Base-by-base conservation (phyloP, 345 rosid species). In the rapeseed (Brassica napus) region DNA sequence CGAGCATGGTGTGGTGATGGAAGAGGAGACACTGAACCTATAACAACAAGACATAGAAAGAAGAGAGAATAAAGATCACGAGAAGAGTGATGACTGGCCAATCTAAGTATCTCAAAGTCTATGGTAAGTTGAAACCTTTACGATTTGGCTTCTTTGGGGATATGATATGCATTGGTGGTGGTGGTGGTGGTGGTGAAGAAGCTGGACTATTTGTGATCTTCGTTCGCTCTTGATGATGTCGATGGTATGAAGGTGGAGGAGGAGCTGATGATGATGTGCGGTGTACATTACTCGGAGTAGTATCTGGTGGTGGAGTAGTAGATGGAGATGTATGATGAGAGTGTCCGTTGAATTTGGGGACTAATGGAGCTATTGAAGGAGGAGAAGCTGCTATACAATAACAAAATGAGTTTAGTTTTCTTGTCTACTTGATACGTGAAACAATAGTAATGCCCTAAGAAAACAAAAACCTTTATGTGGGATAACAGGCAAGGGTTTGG, bases 1-100 rank as follows among this genome's bases (percentile, higher is more conserved):
- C 85, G 73, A 84, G 87, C 85, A 86, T 82, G 24, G 77, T 79
- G 84, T 71, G 73, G 68, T 68, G 79, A 71, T 14, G 91, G 89
- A 7, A 35, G 42, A 79, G 90, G 82, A 35, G 64, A 39, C 44
- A 47, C 71, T 28, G 78, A 87, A 77, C 86, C 96, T 86, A 78
- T 9, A 65, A 67, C 47, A 73, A 71, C 15, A 80, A 54, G 84
- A 65, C 71, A 80, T 68, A 73, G 12, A 37, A 47, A 83, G 76
- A 71, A 72, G 54, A 84, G 69, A 73, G 73, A 61, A 26, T n/a
- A 5, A 59, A 37, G 66, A 67, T 72, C 70, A 60, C 3, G 2
- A 67, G 60, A 61, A 66, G n/a, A 8, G 1, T 77, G 32, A 66
- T 16, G 18, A 37, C 42, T 59, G 26, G 57, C 54, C 54, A 65